phyloP scores from a whole-genome alignment of 495 filamentous ascomycete genomes.

The Rusavskia elegans region DNA sequence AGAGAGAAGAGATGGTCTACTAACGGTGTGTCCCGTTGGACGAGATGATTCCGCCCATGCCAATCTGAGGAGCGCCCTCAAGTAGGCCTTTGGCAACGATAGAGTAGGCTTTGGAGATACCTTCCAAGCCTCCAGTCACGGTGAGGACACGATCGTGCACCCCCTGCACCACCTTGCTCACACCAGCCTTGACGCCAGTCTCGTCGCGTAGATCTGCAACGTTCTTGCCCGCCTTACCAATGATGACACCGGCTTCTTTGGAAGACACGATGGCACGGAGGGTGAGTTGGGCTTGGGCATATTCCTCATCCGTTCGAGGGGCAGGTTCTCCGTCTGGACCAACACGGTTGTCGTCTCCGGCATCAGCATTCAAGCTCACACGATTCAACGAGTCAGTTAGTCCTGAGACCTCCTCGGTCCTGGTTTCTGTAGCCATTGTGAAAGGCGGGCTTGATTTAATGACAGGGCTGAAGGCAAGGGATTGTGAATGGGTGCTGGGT shows the following conservation, averaged over 20 bases:
- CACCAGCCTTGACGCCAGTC: slow-evolving; percentile 92
- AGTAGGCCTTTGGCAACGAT: slow-evolving; percentile 82
- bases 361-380: slow-evolving; percentile 20
- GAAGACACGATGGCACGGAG: slow-evolving; percentile 95
- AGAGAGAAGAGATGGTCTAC: slow-evolving; percentile 19
- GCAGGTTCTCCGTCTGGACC: slow-evolving; percentile 53
- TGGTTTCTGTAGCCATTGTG: slow-evolving; percentile 30
- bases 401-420: slow-evolving; percentile 27
- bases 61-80: slow-evolving; percentile 85
- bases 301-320: slow-evolving; percentile 88
- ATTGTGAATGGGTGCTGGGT: too few species aligned
- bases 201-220: slow-evolving; percentile 93
- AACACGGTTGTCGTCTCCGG: slow-evolving; percentile 35
- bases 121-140: slow-evolving; percentile 73
- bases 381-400: slow-evolving; percentile 35
- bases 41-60: slow-evolving; percentile 77
- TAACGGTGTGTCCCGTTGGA: slow-evolving; percentile 87
- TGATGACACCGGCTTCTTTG: slow-evolving; percentile 96
- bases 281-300: slow-evolving; percentile 77
- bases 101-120: slow-evolving; percentile 78
- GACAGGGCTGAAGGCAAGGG: too few species aligned
- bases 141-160: slow-evolving; percentile 95
- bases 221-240: slow-evolving; percentile 96
- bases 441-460: neutral
- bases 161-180: slow-evolving; percentile 94